Percentiles rank a stretch among this genome's conserved stretches.
Evolutionary conservation across 1,284 basidiomycete species (phyloP).

Genomic region (Ceratobasidium sp.): DNA sequence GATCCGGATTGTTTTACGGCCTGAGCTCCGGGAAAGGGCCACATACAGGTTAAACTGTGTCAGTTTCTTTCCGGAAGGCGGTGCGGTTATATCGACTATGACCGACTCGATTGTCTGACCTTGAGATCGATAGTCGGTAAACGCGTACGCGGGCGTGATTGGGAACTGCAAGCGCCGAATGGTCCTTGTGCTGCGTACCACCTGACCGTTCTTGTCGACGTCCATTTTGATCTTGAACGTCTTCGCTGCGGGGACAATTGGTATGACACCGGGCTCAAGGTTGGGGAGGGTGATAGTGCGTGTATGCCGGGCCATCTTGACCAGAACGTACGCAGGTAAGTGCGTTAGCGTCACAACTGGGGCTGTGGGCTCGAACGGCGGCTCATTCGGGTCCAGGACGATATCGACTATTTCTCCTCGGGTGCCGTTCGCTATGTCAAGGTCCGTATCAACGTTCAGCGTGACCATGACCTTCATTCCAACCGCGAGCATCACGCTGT

Average conservation of each 20-base stretch:
- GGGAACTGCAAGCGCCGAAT: constrained; percentile 41
- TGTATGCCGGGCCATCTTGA: constrained; percentile 40
- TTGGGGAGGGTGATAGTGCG: background rate
- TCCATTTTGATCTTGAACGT: constrained; percentile 46
- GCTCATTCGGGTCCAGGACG: background rate
- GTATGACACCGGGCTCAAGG: constrained; percentile 27
- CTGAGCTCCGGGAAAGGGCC: constrained; percentile 42
- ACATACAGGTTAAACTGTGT: constrained; percentile 44
- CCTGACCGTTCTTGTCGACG: background rate
- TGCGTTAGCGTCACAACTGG: constrained; percentile 8
- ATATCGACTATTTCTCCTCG: background rate
- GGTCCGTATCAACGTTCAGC: constrained; percentile 39
- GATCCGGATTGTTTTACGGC: constrained; percentile 43
- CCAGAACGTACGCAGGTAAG: constrained; percentile 43
- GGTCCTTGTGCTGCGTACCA: background rate
- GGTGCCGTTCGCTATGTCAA: constrained; percentile 45
- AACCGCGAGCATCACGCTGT: constrained; percentile 56
- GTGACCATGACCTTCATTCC: constrained; percentile 57
- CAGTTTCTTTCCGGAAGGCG: constrained; percentile 12
- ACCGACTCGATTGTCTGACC: constrained; percentile 34
- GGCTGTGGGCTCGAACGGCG: background rate
- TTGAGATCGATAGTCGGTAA: too few species aligned
- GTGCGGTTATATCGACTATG: constrained; percentile 25
- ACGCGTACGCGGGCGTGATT: constrained; percentile 44
- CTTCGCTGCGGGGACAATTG: constrained; percentile 43